Conservation (phyloP, 148 eudicot genomes). For the Euryodendron excelsum region DNA sequence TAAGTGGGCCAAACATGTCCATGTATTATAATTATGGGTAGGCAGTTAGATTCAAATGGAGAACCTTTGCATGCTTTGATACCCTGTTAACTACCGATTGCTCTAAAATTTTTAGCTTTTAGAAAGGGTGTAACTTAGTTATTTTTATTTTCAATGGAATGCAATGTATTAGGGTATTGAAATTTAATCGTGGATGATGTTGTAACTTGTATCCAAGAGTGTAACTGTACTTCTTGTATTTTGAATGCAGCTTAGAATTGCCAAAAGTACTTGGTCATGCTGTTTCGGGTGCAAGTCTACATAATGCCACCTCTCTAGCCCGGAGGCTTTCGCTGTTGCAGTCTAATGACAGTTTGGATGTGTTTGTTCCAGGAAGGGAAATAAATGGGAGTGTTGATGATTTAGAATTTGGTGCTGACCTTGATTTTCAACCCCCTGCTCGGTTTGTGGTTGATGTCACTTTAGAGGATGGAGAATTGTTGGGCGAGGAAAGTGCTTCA, state of each 20-base stretch:
- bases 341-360: conserved; percentile 34
- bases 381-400: conserved; percentile 34
- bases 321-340: conserved; percentile 55
- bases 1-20: not conserved
- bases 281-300: conserved; percentile 50
- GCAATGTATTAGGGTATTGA: not conserved
- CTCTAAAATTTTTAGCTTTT: not conserved
- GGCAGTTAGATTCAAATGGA: not conserved
- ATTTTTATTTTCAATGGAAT: not conserved
- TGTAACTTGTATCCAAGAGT: not conserved
- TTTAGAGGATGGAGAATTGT: conserved; percentile 52
- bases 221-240: not conserved
- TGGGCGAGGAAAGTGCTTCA: conserved; percentile 36
- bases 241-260: conserved; percentile 63
- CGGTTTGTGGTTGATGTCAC: conserved; percentile 75
- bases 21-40: not conserved
- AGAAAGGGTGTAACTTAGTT: not conserved
- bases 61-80: not conserved
- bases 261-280: conserved; percentile 66
- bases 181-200: not conserved
- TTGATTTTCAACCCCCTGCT: conserved; percentile 70
- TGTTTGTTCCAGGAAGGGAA: conserved; percentile 22
- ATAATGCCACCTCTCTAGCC: conserved; percentile 53
- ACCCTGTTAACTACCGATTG: not conserved
- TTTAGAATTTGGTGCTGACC: conserved; percentile 75